Conservation (phyloP, 1,284 basidiomycete species). For the Cutaneotrichosporon sp. region DNA sequence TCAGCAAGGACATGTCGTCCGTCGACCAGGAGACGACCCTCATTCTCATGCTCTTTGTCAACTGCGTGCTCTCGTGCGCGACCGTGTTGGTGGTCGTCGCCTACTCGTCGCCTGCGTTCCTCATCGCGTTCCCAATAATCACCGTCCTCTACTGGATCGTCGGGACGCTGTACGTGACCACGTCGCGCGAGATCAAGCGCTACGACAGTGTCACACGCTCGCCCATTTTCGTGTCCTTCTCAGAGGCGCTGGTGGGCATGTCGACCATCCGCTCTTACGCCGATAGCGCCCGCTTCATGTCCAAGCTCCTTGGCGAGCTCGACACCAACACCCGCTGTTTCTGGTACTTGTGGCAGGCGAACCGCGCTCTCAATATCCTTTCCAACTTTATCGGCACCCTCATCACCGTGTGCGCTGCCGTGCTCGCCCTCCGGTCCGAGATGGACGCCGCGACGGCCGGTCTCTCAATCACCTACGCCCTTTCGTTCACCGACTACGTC, state of each 20-base stretch:
- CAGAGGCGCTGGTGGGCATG: conserved; percentile 55
- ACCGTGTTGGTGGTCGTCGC: conserved; percentile 50
- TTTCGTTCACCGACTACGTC: conserved; percentile 55
- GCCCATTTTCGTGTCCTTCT: conserved; percentile 61
- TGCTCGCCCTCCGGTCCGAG: conserved; percentile 52
- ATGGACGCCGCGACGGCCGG: conserved; percentile 54
- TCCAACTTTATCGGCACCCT: conserved; percentile 56
- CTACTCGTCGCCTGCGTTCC: conserved; percentile 50
- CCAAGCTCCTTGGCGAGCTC: conserved; percentile 53
- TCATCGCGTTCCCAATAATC: conserved; percentile 53
- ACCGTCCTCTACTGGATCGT: conserved; percentile 53
- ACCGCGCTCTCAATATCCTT: conserved; percentile 55
- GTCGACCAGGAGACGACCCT: conserved; percentile 56
- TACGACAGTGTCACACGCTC: conserved; percentile 59
- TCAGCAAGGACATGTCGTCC: conserved; percentile 57
- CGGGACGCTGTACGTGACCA: conserved; percentile 55
- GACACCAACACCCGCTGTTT: conserved; percentile 56
- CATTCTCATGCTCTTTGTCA: conserved; percentile 51
- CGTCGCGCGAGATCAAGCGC: conserved; percentile 60
- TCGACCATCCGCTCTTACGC: conserved; percentile 59
- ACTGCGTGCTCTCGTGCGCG: conserved; percentile 39
- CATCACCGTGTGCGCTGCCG: conserved; percentile 55
- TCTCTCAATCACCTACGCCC: conserved; percentile 46
- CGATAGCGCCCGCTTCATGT: conserved; percentile 56
- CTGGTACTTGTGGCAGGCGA: conserved; percentile 54